Evolutionary conservation across 2,329 filamentous ascomycete genomes (phyloP), one percentile per base, ranked within the genome.

Genomic region (Ploettnerulaceae sp.): DNA sequence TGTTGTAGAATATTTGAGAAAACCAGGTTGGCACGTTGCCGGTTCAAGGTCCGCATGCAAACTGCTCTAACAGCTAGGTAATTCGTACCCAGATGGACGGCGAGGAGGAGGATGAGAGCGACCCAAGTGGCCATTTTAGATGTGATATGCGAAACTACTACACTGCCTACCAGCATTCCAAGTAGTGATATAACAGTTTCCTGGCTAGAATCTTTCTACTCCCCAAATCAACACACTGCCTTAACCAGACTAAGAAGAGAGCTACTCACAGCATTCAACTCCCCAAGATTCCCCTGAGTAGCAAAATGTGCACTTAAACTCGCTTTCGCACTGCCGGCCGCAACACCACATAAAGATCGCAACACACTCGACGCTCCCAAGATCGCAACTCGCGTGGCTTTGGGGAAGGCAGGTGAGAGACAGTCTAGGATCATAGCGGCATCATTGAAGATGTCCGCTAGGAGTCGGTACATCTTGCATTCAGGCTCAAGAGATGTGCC

Each of bases 301-400:
- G 91, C 89, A 71, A 98, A 97, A 67, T 98, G 93, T 8, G 88
- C 86, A 62, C 87, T 93, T 57, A 98, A 69, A 51, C 86, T 90
- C 2, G 91, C 91, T 67, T 97, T 97, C 53, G 87, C 86, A 45
- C 88, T 89, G 9, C 86, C 89, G 0, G 89, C 91, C 0, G 91
- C 87, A 4, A 97, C 89, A 20, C 91, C 93, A 62, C 93, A 97
- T 0, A 96, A 69, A 0, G 80, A 76, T 31, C 82, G 68, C 45
- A 86, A 66, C 7, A 83, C 71, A 50, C 81, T 82, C 18, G 76
- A 76, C 18, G 74, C 66, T 56, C 79, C 79, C 40, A 86, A 68
- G 2, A 85, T 59, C 4, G 69, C 56, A 1, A 86, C 76, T 6
- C 82, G 69, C 2, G 71, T 61, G 0, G 72, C 62, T 45, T 77